A percentile compares a stretch with the other conserved stretches of the same genome.
Evolutionary conservation across 2,329 filamentous ascomycete genomes (phyloP).

Genomic region (Fusarium irregulare): DNA sequence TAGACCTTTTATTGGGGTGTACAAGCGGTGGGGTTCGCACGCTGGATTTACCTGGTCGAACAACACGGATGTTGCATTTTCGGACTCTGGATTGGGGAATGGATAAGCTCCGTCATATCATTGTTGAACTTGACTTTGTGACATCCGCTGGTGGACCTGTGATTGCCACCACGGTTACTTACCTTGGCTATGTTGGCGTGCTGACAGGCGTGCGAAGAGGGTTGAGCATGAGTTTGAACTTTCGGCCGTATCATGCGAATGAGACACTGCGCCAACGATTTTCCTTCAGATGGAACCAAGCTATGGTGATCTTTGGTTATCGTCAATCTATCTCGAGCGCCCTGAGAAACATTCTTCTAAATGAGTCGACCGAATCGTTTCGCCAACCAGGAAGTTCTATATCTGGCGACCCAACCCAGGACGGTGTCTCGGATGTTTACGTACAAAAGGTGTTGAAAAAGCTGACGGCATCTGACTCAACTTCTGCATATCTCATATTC

Average conservation of each 20-base stretch:
- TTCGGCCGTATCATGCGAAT: constrained; percentile 51
- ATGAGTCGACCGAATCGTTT: background rate
- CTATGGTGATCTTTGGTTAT: constrained; percentile 41
- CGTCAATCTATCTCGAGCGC: constrained; percentile 44
- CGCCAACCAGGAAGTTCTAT: rapidly evolving
- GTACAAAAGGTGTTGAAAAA: constrained; percentile 27
- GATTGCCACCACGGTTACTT: constrained; percentile 59
- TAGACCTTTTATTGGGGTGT: constrained; percentile 74
- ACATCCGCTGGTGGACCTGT: constrained; percentile 48
- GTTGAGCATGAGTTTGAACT: constrained; percentile 62
- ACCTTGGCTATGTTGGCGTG: constrained; percentile 62
- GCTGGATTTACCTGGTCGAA: background rate
- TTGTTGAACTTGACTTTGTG: constrained; percentile 65
- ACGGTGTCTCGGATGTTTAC: constrained; percentile 2
- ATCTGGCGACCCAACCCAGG: background rate
- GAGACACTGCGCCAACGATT: constrained; percentile 21
- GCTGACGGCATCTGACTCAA: constrained; percentile 38
- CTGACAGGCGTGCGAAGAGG: constrained; percentile 59
- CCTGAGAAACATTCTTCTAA: constrained; percentile 40
- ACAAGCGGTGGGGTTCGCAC: constrained; percentile 60
- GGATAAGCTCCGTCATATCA: constrained; percentile 60
- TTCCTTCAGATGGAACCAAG: constrained; percentile 47
- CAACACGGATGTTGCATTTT: constrained; percentile 62
- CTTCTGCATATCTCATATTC: constrained; percentile 48
- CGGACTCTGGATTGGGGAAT: constrained; percentile 67